Conservation (phyloP, 768 basidiomycete genomes). For the Auricularia cornea region DNA sequence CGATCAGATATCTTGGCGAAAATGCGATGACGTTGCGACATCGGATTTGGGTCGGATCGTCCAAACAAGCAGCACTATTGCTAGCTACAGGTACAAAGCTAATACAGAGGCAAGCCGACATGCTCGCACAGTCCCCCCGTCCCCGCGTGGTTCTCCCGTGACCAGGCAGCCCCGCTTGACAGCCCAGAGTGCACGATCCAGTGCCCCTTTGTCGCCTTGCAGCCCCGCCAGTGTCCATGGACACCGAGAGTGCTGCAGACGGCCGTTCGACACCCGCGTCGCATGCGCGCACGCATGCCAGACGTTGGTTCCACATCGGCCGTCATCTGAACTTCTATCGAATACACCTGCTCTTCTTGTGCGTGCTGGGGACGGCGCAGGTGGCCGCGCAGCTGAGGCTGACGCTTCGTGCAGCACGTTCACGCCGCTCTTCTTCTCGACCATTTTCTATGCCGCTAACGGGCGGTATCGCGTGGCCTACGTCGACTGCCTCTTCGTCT, state of each 20-base stretch:
- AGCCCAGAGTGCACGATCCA: not conserved
- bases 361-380: conserved; percentile 23
- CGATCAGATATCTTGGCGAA: too few species aligned
- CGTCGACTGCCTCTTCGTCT: conserved; percentile 71
- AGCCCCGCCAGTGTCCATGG: not conserved
- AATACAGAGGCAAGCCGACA: too few species aligned
- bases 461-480: conserved; percentile 62
- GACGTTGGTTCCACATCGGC: not conserved
- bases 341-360: conserved; percentile 44
- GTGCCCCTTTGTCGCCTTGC: too few species aligned
- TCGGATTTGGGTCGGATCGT: not conserved
- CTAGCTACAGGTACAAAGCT: not conserved
- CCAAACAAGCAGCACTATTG: too few species aligned
- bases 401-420: conserved; percentile 44
- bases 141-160: not conserved
- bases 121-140: not conserved
- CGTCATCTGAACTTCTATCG: conserved; percentile 40
- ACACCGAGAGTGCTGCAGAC: not conserved
- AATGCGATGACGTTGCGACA: too few species aligned
- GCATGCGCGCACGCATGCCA: not conserved
- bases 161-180: too few species aligned
- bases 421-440: conserved; percentile 70
- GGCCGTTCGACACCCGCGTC: not conserved
- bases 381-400: too few species aligned
- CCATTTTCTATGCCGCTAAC: conserved; percentile 77